Evolutionary conservation across 2,329 filamentous ascomycete species (phyloP).

Genomic region (Chrysoporthe cubensis): DNA sequence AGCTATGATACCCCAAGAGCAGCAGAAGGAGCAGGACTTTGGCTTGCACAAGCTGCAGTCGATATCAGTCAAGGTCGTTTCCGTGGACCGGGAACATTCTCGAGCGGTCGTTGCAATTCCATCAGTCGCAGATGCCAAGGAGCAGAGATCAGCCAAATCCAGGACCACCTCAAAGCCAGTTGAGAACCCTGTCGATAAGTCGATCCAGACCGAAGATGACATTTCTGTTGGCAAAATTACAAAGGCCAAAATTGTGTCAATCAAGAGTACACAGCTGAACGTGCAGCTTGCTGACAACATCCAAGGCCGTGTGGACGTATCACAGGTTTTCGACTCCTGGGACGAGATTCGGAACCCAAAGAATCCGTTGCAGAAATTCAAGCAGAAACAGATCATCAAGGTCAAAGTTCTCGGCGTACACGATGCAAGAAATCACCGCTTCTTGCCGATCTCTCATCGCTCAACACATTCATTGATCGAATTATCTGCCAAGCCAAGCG

Average conservation of each 20-base stretch:
- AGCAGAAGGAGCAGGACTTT: conserved; percentile 71
- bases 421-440: conserved; percentile 86
- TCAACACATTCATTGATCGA: conserved; percentile 83
- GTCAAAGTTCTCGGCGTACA: conserved; percentile 86
- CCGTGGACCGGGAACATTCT: conserved; percentile 70
- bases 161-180: conserved; percentile 40
- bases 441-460: conserved; percentile 88
- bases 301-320: conserved; percentile 90
- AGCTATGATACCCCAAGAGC: conserved; percentile 73
- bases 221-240: conserved; percentile 73
- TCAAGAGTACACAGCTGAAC: conserved; percentile 92
- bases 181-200: conserved; percentile 63
- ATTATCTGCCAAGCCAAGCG: conserved; percentile 77
- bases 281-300: conserved; percentile 85
- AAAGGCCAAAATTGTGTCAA: conserved; percentile 77
- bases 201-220: conserved; percentile 69
- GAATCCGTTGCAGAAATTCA: conserved; percentile 76
- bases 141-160: conserved; percentile 42
- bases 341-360: conserved; percentile 85
- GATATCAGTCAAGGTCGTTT: conserved; percentile 71
- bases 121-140: conserved; percentile 50
- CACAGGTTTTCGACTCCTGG: conserved; percentile 87
- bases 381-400: conserved; percentile 68
- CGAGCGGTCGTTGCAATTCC: conserved; percentile 65
- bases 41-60: conserved; percentile 79